These are phyloP conservation scores for Rhizopogon sp. DNA, from an alignment of 768 basidiomycete genomes.

Conservation along the genomic window DNA sequence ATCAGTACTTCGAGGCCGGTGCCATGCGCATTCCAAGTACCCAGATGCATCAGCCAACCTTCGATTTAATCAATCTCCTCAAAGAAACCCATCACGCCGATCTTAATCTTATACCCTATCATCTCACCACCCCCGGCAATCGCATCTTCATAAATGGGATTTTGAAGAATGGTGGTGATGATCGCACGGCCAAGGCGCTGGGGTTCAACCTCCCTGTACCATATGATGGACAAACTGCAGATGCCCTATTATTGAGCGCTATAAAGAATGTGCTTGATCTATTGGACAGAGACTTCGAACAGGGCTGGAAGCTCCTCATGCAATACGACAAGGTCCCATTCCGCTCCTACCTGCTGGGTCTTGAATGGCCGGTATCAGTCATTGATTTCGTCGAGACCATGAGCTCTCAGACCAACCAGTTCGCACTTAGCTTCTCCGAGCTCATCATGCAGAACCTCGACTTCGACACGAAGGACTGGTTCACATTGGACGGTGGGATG, in stretches of 20 bases:
- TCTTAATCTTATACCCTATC: slow-evolving; percentile 2
- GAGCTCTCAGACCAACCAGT: slow-evolving; percentile 18
- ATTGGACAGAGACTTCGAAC: not conserved
- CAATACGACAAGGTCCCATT: slow-evolving; percentile 14
- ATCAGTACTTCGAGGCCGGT: slow-evolving; percentile 14
- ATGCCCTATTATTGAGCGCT: not conserved
- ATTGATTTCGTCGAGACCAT: slow-evolving; percentile 20
- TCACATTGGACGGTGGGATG: slow-evolving; percentile 16
- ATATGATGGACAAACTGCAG: not conserved
- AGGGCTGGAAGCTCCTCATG: slow-evolving; percentile 8
- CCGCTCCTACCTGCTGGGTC: slow-evolving; percentile 11
- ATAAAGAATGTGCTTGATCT: not conserved
- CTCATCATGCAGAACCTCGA: slow-evolving; percentile 19
- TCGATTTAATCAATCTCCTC: slow-evolving; percentile 2
- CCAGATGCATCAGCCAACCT: slow-evolving; percentile 4
- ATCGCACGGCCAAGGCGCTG: not conserved
- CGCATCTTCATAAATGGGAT: not conserved
- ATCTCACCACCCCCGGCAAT: not conserved
- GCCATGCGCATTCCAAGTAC: slow-evolving; percentile 14
- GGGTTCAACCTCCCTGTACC: not conserved
- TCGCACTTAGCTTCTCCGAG: slow-evolving; percentile 19
- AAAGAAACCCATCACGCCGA: not conserved
- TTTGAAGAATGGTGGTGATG: slow-evolving; percentile 1
- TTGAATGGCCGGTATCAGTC: slow-evolving; percentile 11
- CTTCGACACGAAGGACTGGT: slow-evolving; percentile 16